Percentiles rank a stretch among this genome's conserved stretches.
phyloP scores from a whole-genome alignment of 176 grass and related monocot genomes.

The Saccharum officinarum region DNA sequence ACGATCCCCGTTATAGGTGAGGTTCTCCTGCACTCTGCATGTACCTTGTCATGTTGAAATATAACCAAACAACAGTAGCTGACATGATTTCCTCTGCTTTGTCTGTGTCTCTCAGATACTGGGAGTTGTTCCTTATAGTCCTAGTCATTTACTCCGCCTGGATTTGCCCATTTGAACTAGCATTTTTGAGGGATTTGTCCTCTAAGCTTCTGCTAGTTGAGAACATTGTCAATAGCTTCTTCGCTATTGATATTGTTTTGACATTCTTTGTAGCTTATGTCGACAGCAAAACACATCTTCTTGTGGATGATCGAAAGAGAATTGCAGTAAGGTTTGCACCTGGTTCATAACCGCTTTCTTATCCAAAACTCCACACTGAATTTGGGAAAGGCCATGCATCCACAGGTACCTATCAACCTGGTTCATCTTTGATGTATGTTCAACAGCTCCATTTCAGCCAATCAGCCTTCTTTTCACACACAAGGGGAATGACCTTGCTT shows the following conservation, averaged over 20 bases:
- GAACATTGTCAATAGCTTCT: slow-evolving; percentile 80
- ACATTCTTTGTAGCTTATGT: slow-evolving; percentile 95
- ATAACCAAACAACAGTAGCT: slow-evolving; percentile 20
- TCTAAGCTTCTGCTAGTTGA: slow-evolving; percentile 66
- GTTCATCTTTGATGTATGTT: slow-evolving; percentile 94
- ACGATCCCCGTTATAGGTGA: slow-evolving; percentile 82
- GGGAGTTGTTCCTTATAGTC: slow-evolving; percentile 81
- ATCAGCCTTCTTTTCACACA: slow-evolving; percentile 66
- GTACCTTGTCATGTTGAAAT: slow-evolving; percentile 13
- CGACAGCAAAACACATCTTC: slow-evolving; percentile 71
- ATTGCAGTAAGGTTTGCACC: slow-evolving; percentile 70
- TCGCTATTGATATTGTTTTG: slow-evolving; percentile 84
- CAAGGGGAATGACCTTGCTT: slow-evolving; percentile 57
- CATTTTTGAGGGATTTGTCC: slow-evolving; percentile 76
- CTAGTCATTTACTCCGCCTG: slow-evolving; percentile 92
- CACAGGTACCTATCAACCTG: slow-evolving; percentile 86
- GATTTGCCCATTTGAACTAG: slow-evolving; percentile 91
- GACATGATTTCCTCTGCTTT: slow-evolving; percentile 48
- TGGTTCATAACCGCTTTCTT: slow-evolving; percentile 26
- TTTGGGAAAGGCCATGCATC: background rate
- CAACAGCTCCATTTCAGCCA: slow-evolving; percentile 82
- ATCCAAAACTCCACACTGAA: slow-evolving; percentile 7
- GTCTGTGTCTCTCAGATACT: slow-evolving; percentile 60
- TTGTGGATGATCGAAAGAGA: slow-evolving; percentile 76
- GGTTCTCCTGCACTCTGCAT: slow-evolving; percentile 13